Conservation (phyloP, 495 filamentous ascomycete species). For the Xylaria nigripes region DNA sequence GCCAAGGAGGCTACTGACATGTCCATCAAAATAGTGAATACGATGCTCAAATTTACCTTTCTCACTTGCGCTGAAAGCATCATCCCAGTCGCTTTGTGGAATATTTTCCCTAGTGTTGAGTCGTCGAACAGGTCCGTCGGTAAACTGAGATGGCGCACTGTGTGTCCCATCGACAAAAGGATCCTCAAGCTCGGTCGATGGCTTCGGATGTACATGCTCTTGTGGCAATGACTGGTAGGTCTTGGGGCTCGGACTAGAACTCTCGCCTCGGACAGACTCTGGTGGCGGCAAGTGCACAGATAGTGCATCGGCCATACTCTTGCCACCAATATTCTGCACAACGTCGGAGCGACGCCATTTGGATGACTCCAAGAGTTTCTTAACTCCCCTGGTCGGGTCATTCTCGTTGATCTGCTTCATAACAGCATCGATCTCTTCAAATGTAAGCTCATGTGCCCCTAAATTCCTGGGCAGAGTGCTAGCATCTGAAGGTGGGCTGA, state of each 20-base stretch:
- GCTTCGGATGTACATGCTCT: conserved; percentile 24
- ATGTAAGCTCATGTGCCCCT: conserved; percentile 45
- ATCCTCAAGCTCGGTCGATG: conserved; percentile 38
- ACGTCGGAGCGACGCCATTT: conserved; percentile 38
- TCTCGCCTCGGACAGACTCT: conserved; percentile 55
- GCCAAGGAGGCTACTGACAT: conserved; percentile 77
- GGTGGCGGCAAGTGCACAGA: conserved; percentile 49
- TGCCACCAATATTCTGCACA: conserved; percentile 27
- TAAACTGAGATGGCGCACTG: conserved; percentile 25
- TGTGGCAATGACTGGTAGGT: conserved; percentile 40
- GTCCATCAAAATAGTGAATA: conserved; percentile 73
- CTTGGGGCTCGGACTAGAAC: conserved; percentile 66
- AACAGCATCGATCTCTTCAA: conserved; percentile 75
- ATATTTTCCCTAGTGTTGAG: conserved; percentile 57
- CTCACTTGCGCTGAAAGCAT: conserved; percentile 71
- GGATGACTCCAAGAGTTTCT: conserved; percentile 46
- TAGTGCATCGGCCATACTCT: conserved; percentile 39
- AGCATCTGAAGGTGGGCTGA: conserved; percentile 22
- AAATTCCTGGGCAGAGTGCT: conserved; percentile 12
- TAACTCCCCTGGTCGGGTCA: conserved; percentile 64
- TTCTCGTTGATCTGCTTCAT: conserved; percentile 73
- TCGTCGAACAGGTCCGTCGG: conserved; percentile 53
- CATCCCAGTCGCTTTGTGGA: conserved; percentile 84
- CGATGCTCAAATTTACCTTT: conserved; percentile 70
- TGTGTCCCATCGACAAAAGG: conserved; percentile 38